Evolutionary conservation across 129 eudicot species (phyloP).

Genomic region (Helianthus tuberosus): DNA sequence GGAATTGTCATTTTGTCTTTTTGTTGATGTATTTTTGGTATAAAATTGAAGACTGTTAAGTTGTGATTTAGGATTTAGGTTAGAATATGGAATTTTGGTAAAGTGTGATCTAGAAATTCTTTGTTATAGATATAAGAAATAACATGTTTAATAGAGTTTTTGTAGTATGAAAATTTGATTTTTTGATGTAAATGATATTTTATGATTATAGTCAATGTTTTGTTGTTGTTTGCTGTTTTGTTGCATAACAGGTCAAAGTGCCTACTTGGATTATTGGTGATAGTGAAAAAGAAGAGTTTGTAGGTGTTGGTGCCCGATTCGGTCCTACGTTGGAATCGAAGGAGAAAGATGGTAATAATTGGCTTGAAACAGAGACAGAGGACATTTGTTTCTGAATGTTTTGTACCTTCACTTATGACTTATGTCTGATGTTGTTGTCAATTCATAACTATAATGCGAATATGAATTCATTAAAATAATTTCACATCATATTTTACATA

Average conservation of each 20-base stretch:
- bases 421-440: too few relatives aligned
- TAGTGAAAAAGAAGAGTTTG: slow-evolving; percentile 70
- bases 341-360: too few relatives aligned
- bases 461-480: too few relatives aligned
- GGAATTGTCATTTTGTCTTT: slow-evolving; percentile 5
- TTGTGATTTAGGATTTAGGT: slow-evolving; percentile 21
- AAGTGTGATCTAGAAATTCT: slow-evolving; percentile 18
- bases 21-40: not conserved
- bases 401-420: too few relatives aligned
- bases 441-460: too few relatives aligned
- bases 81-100: slow-evolving; percentile 18
- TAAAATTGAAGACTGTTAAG: not conserved
- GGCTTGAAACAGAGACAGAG: too few relatives aligned
- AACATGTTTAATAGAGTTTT: slow-evolving; percentile 9
- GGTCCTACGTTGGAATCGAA: too few relatives aligned
- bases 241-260: slow-evolving; percentile 78
- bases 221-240: slow-evolving; percentile 19
- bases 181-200: slow-evolving; percentile 16
- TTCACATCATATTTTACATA: too few relatives aligned
- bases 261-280: slow-evolving; percentile 86
- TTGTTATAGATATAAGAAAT: not conserved
- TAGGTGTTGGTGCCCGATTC: slow-evolving; percentile 91
- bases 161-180: not conserved
- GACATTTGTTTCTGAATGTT: too few relatives aligned
- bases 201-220: not conserved